Conservation (phyloP, 495 filamentous ascomycete genomes). For the Xylaria sp. region DNA sequence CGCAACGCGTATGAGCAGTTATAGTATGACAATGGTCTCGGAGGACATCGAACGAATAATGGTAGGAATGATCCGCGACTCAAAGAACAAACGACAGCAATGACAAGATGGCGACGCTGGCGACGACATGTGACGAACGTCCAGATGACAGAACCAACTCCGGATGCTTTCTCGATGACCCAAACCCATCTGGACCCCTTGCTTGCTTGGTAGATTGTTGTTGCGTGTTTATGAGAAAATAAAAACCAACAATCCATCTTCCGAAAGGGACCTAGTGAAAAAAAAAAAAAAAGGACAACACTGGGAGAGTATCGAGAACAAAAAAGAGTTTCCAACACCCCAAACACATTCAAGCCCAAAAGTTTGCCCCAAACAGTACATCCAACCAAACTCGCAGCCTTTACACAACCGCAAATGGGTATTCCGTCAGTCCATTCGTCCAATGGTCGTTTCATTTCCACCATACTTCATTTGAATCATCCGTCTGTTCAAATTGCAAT, state of each 20-base stretch:
- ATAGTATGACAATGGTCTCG: slow-evolving; percentile 23
- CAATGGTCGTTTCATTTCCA: slow-evolving; percentile 23
- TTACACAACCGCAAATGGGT: slow-evolving; percentile 22
- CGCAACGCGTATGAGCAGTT: slow-evolving; percentile 25
- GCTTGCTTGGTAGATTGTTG: slow-evolving; percentile 39
- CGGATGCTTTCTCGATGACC: slow-evolving; percentile 34
- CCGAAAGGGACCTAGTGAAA: slow-evolving; percentile 33
- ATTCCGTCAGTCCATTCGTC: slow-evolving; percentile 30
- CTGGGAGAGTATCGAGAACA: slow-evolving; percentile 27
- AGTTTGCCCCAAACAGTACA: slow-evolving; percentile 18
- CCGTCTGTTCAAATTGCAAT: slow-evolving; percentile 22
- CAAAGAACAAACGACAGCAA: slow-evolving; percentile 26
- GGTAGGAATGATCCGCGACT: slow-evolving; percentile 27
- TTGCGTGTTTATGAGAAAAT: slow-evolving; percentile 37
- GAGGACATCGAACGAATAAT: slow-evolving; percentile 37
- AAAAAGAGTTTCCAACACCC: slow-evolving; percentile 27
- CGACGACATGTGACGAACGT: slow-evolving; percentile 37
- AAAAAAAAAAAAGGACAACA: slow-evolving; percentile 23
- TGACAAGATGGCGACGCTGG: slow-evolving; percentile 32
- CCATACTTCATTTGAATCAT: slow-evolving; percentile 27
- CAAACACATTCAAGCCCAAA: slow-evolving; percentile 9
- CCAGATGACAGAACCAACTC: slow-evolving; percentile 34
- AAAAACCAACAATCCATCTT: slow-evolving; percentile 40
- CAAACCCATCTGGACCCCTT: slow-evolving; percentile 33
- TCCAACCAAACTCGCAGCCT: slow-evolving; percentile 16